phyloP scores from a whole-genome alignment of 1,139 yeast species.

The Yamadazyma pseudoaaseri region DNA sequence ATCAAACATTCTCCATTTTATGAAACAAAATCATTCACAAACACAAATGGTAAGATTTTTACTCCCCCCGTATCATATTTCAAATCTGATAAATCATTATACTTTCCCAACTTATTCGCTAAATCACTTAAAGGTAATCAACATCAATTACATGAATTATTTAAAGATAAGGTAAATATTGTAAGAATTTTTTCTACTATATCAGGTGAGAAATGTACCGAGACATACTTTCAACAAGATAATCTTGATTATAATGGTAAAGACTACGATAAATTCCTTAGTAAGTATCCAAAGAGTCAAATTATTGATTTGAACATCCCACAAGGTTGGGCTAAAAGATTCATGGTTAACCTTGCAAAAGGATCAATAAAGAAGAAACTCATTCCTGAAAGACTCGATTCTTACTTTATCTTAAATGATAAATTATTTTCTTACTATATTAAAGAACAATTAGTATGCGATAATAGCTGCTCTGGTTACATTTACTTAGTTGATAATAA shows the following conservation, averaged over 20 bases:
- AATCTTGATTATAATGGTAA: slow-evolving; percentile 36
- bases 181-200: slow-evolving; percentile 67
- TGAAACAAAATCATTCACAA: slow-evolving; percentile 75
- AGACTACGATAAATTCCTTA: slow-evolving; percentile 27
- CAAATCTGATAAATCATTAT: slow-evolving; percentile 70
- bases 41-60: slow-evolving; percentile 83
- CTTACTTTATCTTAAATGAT: slow-evolving; percentile 64
- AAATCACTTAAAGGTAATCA: slow-evolving; percentile 47
- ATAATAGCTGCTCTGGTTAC: slow-evolving; percentile 82
- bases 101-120: slow-evolving; percentile 81
- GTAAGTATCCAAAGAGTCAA: slow-evolving; percentile 54
- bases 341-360: slow-evolving; percentile 55
- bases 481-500: slow-evolving; percentile 72
- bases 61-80: slow-evolving; percentile 77
- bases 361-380: slow-evolving; percentile 39
- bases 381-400: slow-evolving; percentile 52
- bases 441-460: slow-evolving; percentile 61
- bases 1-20: slow-evolving; percentile 84
- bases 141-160: slow-evolving; percentile 30
- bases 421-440: slow-evolving; percentile 57
- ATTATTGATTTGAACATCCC: slow-evolving; percentile 74
- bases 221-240: slow-evolving; percentile 53
- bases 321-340: slow-evolving; percentile 66
- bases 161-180: slow-evolving; percentile 58
- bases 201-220: slow-evolving; percentile 70